Evolutionary conservation across 768 basidiomycete genomes (phyloP).

Genomic region (Suillus weaverae): DNA sequence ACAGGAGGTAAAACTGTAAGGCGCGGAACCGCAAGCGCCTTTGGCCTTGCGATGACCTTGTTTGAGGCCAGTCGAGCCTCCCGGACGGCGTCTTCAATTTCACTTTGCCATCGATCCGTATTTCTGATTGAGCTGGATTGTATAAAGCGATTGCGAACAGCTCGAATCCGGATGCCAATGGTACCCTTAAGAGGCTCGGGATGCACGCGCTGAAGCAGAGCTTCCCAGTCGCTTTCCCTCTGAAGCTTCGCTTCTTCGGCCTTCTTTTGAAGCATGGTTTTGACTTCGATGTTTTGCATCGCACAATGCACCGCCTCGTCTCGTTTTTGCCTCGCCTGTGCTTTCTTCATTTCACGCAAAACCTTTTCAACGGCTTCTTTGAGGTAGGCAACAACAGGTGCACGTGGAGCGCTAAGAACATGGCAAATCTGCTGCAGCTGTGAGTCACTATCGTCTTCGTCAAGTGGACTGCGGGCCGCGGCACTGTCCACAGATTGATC

Average conservation of each 20-base stretch:
- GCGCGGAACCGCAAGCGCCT: conserved; percentile 13
- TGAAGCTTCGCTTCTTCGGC: conserved; percentile 59
- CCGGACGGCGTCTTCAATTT: conserved; percentile 54
- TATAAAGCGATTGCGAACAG: conserved; percentile 57
- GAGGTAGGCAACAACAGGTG: conserved; percentile 48
- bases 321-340: conserved; percentile 35
- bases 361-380: conserved; percentile 39
- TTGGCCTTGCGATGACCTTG: conserved; percentile 41
- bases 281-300: conserved; percentile 43
- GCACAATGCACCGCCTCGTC: conserved; percentile 28
- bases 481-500: conserved; percentile 46
- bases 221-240: conserved; percentile 67
- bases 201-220: conserved; percentile 54
- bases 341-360: conserved; percentile 44
- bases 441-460: conserved; percentile 42
- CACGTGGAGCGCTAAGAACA: conserved; percentile 56
- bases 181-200: conserved; percentile 51
- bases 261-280: conserved; percentile 58
- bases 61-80: conserved; percentile 53
- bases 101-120: conserved; percentile 59
- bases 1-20: conserved; percentile 36
- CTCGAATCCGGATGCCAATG: conserved; percentile 50
- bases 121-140: conserved; percentile 55
- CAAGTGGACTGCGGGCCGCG: conserved; percentile 47
- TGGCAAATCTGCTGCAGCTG: conserved; percentile 49